A percentile compares a stretch with the other conserved stretches of the same genome.
Evolutionary conservation across 805 yeast species (phyloP).

Genomic region (Wickerhamomyces queroliae): DNA sequence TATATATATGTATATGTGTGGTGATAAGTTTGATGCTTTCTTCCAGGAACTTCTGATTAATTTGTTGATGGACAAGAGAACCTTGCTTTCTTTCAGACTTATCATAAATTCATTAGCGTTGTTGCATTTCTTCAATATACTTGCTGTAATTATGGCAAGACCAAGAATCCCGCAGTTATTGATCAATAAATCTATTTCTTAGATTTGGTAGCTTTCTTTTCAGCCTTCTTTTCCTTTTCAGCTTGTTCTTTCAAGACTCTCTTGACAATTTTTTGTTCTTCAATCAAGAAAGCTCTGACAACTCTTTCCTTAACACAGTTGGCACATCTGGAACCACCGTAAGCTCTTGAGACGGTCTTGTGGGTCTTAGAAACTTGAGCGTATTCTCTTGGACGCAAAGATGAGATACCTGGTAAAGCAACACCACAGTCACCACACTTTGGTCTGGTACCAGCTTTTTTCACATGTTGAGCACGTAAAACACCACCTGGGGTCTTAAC

Average conservation of each 20-base stretch:
- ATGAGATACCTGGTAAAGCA: constrained; percentile 81
- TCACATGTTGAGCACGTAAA: constrained; percentile 87
- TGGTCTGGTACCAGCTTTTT: constrained; percentile 79
- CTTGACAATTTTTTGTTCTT: constrained; percentile 99
- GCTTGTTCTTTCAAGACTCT: constrained; percentile 97
- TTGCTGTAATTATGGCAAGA: too few relatives aligned
- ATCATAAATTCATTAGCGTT: too few relatives aligned
- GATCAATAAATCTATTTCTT: constrained; percentile 13
- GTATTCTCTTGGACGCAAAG: constrained; percentile 98
- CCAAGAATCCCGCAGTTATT: background rate
- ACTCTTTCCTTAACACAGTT: constrained; percentile 76
- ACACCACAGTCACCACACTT: constrained; percentile 81
- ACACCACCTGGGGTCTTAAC: constrained; percentile 99
- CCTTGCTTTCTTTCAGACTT: too few relatives aligned
- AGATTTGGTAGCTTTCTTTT: constrained; percentile 32
- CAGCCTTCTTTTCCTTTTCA: constrained; percentile 73
- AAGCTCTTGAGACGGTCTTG: constrained; percentile 98
- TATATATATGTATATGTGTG: too few relatives aligned
- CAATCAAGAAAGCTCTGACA: constrained; percentile 79
- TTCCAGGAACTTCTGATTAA: too few relatives aligned
- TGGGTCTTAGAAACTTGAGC: constrained; percentile 92
- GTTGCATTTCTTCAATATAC: too few relatives aligned
- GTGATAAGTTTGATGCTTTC: too few relatives aligned
- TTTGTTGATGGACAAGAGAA: too few relatives aligned
- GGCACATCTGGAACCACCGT: constrained; percentile 99